Evolutionary conservation across 805 yeast species (phyloP).

Genomic region (Metschnikowia arizonensis): DNA sequence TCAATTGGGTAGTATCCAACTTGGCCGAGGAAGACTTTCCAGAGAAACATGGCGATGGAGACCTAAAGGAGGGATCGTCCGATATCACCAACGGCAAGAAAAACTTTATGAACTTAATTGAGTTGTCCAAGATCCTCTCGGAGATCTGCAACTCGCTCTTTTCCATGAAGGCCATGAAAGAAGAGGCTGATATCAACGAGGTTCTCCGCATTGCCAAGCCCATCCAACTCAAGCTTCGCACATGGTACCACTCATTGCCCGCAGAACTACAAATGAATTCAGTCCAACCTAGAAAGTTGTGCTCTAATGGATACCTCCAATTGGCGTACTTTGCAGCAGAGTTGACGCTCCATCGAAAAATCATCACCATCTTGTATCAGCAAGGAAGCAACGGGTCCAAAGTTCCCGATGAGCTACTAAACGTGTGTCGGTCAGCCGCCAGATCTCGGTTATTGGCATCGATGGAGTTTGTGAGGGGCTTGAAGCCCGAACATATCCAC

Average conservation of each 20-base stretch:
- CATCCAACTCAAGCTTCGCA: slow-evolving; percentile 61
- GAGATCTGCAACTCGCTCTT: slow-evolving; percentile 71
- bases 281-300: slow-evolving; percentile 56
- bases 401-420: slow-evolving; percentile 34
- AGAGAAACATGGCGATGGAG: slow-evolving; percentile 55
- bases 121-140: slow-evolving; percentile 61
- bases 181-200: slow-evolving; percentile 55
- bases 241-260: slow-evolving; percentile 76
- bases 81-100: slow-evolving; percentile 70
- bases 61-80: slow-evolving; percentile 52
- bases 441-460: slow-evolving; percentile 77
- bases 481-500: slow-evolving; percentile 78
- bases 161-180: slow-evolving; percentile 61
- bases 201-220: slow-evolving; percentile 79
- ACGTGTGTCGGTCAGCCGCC: slow-evolving; percentile 82
- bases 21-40: slow-evolving; percentile 77
- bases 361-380: slow-evolving; percentile 50
- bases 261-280: slow-evolving; percentile 58
- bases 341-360: slow-evolving; percentile 76
- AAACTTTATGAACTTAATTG: slow-evolving; percentile 63
- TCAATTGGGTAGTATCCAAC: slow-evolving; percentile 75
- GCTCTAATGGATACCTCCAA: slow-evolving; percentile 74
- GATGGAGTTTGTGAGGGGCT: slow-evolving; percentile 67
- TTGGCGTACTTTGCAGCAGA: slow-evolving; percentile 88
- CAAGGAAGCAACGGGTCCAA: slow-evolving; percentile 30